phyloP scores from a whole-genome alignment of 1,284 basidiomycete species.

The Schizophyllum amplum region DNA sequence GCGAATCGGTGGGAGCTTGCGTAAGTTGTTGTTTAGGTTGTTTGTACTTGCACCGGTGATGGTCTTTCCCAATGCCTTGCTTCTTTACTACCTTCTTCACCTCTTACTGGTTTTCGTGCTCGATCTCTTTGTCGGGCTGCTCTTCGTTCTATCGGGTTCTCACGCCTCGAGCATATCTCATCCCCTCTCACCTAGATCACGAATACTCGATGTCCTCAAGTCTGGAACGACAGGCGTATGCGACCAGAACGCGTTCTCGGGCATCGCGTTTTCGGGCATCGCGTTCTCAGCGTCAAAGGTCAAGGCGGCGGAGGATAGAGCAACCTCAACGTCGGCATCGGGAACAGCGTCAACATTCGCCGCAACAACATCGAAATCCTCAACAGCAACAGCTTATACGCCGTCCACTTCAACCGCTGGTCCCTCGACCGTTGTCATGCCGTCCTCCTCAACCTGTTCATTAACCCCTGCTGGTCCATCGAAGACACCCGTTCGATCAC shows the following conservation, averaged over 20 bases:
- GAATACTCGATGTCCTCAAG: slow-evolving; percentile 54
- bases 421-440: too few relatives aligned
- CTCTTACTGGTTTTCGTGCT: too few relatives aligned
- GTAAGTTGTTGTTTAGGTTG: slow-evolving; percentile 30
- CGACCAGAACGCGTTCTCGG: slow-evolving; percentile 96
- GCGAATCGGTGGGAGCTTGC: slow-evolving; percentile 96
- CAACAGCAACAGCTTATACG: too few relatives aligned
- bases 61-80: slow-evolving; percentile 1
- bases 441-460: background rate
- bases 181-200: slow-evolving; percentile 35
- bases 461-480: background rate
- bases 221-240: slow-evolving; percentile 75
- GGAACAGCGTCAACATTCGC: background rate
- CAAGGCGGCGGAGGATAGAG: too few relatives aligned
- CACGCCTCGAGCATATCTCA: background rate
- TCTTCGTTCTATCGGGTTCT: too few relatives aligned
- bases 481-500: too few relatives aligned
- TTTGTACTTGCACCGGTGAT: background rate
- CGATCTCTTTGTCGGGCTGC: too few relatives aligned
- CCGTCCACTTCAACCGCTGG: too few relatives aligned
- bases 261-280: too few relatives aligned
- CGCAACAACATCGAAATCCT: too few relatives aligned
- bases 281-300: slow-evolving; percentile 89
- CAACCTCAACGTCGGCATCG: background rate
- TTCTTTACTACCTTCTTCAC: too few relatives aligned